Evolutionary conservation across 73 alveolate genomes (phyloP).

Genomic region (Paramecium biaurelia): DNA sequence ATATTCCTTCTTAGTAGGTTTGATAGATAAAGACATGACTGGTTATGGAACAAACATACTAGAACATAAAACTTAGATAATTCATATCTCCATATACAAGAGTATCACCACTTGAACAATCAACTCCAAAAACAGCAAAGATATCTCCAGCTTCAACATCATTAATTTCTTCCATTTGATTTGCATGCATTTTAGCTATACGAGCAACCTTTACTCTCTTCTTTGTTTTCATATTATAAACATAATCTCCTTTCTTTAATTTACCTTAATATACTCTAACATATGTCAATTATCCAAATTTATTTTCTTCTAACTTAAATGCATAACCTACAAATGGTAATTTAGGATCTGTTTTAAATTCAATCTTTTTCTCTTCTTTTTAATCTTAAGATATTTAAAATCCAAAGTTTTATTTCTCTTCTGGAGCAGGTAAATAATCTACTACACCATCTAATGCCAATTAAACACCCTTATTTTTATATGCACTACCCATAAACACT

Average conservation of each 20-base stretch:
- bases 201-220: conserved; percentile 81
- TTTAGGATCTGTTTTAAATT: conserved; percentile 76
- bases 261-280: conserved; percentile 89
- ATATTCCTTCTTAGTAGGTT: too few species aligned
- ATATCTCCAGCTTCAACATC: conserved; percentile 97
- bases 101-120: conserved; percentile 94
- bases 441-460: conserved; percentile 87
- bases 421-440: conserved; percentile 85
- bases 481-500: conserved; percentile 95
- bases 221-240: conserved; percentile 74
- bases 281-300: conserved; percentile 79
- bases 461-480: conserved; percentile 86
- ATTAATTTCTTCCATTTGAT: conserved; percentile 87
- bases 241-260: conserved; percentile 80
- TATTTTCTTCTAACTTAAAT: conserved; percentile 87
- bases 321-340: conserved; percentile 90
- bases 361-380: conserved; percentile 69
- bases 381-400: conserved; percentile 60
- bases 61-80: too few species aligned
- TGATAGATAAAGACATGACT: too few species aligned
- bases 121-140: conserved; percentile 95
- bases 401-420: conserved; percentile 76
- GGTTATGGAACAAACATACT: too few species aligned
- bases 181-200: conserved; percentile 95
- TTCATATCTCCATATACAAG: conserved; percentile 65